Base-by-base conservation (phyloP, 305 asterid genomes). In the Fraxinus xanthoxyloides region DNA sequence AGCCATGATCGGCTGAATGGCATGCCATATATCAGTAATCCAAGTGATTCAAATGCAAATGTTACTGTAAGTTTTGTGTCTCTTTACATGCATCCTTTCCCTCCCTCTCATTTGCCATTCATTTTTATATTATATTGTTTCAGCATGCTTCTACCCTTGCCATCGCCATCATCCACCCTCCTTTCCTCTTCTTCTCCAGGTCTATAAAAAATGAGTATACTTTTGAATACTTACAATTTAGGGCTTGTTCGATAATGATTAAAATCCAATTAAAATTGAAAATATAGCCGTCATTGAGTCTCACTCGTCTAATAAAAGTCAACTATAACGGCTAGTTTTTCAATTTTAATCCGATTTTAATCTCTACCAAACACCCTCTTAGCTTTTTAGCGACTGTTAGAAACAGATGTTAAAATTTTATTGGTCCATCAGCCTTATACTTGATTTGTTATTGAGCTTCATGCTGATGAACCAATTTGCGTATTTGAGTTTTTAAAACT, bases 1-100 rank as follows among this genome's bases (percentile, higher is more conserved):
- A 94, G 97, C 88, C 90, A 92, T 89, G 98, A 92, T 87, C 92
- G 92, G 82, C 82, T 97, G 90, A 90, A 82, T 85, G 98, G 94
- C 83, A 80, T 78, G 80, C 86, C 97, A 76, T 97, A 90, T 85
- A 91, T 94, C 86, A 92, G 97, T 83, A 91, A 93, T 89, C 98
- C 98, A 7, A 90, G 91, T 28, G 98, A 94, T 43, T 93, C 99
- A n/a, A 85, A 86, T 83, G 92, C 90, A 81, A 97, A 97, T 88
- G 98, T 97, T 38, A 97, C 99, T 23, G 98, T 97, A 88, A 91
- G 98, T 81, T 87, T 79, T 79, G 82, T 80, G 46, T 31, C 40
- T 46, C 65, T 74, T 72, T 43, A 17, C 48, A n/a, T 46, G 51
- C 86, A 31, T 79, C 65, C 21, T 82, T 28, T 81, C 13, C 28